Evolutionary conservation across 2,329 filamentous ascomycete species (phyloP), one percentile per base, ranked within the genome.

Genomic region (Fusarium proliferatum): DNA sequence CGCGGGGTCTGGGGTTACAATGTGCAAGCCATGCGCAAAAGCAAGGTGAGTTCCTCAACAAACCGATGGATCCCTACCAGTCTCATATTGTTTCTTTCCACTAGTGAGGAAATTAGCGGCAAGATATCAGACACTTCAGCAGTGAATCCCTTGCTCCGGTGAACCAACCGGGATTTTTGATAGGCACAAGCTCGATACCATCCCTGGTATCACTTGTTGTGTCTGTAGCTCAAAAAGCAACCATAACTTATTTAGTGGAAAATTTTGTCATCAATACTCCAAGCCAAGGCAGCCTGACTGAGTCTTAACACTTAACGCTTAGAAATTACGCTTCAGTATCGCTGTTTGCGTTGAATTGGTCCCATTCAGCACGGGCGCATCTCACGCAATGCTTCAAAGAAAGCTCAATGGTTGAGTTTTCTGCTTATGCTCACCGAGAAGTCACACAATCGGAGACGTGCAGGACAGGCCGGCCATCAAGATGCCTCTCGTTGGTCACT

Each of bases 1-100:
- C 63, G 69, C 52, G 72, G 74, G 72, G 74, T 75, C 61, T 56
- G 66, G 69, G 62, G 62, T 66, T 58, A 36, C 33, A 41, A 23
- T 64, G 45, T 51, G 41, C 36, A 34, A 57, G 45, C 71, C 63
- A 58, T 55, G 53, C n/a, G 39, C 49, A 30, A 36, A 42, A 23
- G 38, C 26, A 46, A 43, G 19, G 46, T 46, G 34, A 36, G 30
- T 52, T 39, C 33, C 52, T 59, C 28, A 59, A 63, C 60, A 63
- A 63, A 41, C n/a, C 23, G 23, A n/a, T 15, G 9, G 9, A 30
- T 36, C 36, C n/a, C 45, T 30, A 21, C 26, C 30, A 43, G 16
- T 45, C 19, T 36, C 13, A 30, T 12, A 16, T 28, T 56, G 30
- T 11, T 34, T 56, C 15, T 56, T 56, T 38, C 23, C 30, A 11